These are phyloP conservation scores for Aspergillus hiratsukae DNA, from an alignment of 2,329 filamentous ascomycete species.

Conservation along the genomic window DNA sequence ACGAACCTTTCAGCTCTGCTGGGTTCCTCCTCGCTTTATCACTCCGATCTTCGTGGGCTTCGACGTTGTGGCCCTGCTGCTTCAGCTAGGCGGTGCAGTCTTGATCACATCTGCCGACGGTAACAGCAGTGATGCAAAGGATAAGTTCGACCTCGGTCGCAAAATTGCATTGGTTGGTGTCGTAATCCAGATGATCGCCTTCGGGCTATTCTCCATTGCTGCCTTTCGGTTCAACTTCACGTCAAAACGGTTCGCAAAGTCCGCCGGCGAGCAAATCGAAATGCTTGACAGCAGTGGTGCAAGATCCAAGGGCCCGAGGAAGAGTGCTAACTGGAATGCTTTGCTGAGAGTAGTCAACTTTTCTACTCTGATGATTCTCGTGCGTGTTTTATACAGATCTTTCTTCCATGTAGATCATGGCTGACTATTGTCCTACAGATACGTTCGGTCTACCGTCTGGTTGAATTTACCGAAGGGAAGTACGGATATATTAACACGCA, in stretches of 20 bases:
- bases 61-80: slow-evolving; percentile 36
- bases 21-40: slow-evolving; percentile 31
- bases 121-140: slow-evolving; percentile 13
- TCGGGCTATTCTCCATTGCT: slow-evolving; percentile 45
- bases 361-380: slow-evolving; percentile 27
- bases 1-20: slow-evolving; percentile 33
- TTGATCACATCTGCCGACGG: slow-evolving; percentile 36
- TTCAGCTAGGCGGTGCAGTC: slow-evolving; percentile 37
- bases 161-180: slow-evolving; percentile 40
- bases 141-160: slow-evolving; percentile 34
- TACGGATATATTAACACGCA: slow-evolving; percentile 39
- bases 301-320: slow-evolving; percentile 6
- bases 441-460: slow-evolving; percentile 44
- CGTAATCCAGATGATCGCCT: slow-evolving; percentile 42
- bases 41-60: slow-evolving; percentile 42
- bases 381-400: slow-evolving; percentile 7
- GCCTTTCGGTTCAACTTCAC: slow-evolving; percentile 47
- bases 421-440: slow-evolving; percentile 17
- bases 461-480: slow-evolving; percentile 45
- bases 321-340: slow-evolving; percentile 26
- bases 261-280: slow-evolving; percentile 25
- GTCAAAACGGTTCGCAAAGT: slow-evolving; percentile 34
- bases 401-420: not conserved
- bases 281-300: not conserved
- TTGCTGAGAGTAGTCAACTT: slow-evolving; percentile 30